These are phyloP conservation scores for Xylaria sp. DNA, from an alignment of 2,329 filamentous ascomycete species.

Conservation along the genomic window DNA sequence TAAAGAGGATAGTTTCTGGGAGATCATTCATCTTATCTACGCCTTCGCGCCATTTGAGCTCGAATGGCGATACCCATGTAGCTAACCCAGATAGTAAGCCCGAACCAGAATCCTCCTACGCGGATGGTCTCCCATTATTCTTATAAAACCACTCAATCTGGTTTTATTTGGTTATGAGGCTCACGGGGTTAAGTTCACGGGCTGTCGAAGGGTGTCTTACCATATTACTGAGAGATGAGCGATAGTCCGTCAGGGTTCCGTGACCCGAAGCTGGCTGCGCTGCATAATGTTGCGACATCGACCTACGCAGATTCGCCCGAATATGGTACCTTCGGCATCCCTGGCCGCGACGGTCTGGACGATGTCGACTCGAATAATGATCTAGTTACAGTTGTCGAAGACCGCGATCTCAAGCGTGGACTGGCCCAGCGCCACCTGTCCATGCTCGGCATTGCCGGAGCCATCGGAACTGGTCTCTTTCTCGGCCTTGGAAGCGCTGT, in stretches of 20 bases:
- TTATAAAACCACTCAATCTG: background rate
- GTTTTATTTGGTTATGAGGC: slow-evolving; percentile 3
- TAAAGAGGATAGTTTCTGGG: background rate
- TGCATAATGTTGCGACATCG: slow-evolving; percentile 23
- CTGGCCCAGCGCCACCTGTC: slow-evolving; percentile 68
- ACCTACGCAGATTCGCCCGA: slow-evolving; percentile 28
- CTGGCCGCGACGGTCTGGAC: slow-evolving; percentile 15
- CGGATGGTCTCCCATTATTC: background rate
- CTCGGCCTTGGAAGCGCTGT: slow-evolving; percentile 68
- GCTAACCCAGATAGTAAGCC: background rate
- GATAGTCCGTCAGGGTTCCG: slow-evolving; percentile 18
- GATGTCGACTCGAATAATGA: slow-evolving; percentile 51
- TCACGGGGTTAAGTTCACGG: background rate
- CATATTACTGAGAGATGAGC: slow-evolving; percentile 29
- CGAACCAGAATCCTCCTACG: slow-evolving; percentile 5
- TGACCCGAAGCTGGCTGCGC: slow-evolving; percentile 23
- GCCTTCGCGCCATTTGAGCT: slow-evolving; percentile 30
- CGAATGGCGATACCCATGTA: slow-evolving; percentile 31
- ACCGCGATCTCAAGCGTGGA: slow-evolving; percentile 59
- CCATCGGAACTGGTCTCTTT: slow-evolving; percentile 71
- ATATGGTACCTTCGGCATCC: slow-evolving; percentile 35
- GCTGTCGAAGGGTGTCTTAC: slow-evolving; percentile 16
- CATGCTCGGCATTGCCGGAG: slow-evolving; percentile 71
- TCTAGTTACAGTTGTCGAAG: slow-evolving; percentile 61
- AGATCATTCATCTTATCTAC: background rate